Conservation (phyloP, 2,329 filamentous ascomycete genomes). For the Diaporthe eres region DNA sequence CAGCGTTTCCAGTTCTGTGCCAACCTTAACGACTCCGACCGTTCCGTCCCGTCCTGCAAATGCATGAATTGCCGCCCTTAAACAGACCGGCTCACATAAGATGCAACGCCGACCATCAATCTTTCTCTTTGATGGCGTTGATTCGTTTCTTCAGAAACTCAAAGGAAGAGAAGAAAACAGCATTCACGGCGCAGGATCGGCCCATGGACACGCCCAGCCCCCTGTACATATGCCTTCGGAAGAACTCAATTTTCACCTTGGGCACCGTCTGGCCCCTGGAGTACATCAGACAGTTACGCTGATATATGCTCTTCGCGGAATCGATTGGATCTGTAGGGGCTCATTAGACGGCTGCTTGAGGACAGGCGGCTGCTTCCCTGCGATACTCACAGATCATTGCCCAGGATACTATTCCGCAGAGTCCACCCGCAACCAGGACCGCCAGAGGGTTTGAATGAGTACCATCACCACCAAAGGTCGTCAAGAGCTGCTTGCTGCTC, state of each 20-base stretch:
- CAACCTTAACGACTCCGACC: constrained; percentile 30
- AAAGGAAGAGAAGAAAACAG: constrained; percentile 91
- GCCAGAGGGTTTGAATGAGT: constrained; percentile 85
- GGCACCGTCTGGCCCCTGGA: constrained; percentile 75
- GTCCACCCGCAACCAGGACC: constrained; percentile 82
- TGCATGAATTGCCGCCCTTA: constrained; percentile 12
- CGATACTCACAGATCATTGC: constrained; percentile 75
- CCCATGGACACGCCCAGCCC: constrained; percentile 87
- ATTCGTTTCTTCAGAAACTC: constrained; percentile 84
- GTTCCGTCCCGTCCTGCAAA: constrained; percentile 1
- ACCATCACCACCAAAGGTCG: constrained; percentile 78
- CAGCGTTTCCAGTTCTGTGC: constrained; percentile 17
- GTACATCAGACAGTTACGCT: constrained; percentile 82
- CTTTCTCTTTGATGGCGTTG: constrained; percentile 65
- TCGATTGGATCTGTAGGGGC: constrained; percentile 74
- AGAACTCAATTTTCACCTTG: constrained; percentile 82
- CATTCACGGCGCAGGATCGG: constrained; percentile 86
- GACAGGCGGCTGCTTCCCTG: background rate
- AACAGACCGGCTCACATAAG: background rate
- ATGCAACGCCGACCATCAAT: constrained; percentile 11
- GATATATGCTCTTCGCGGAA: constrained; percentile 88
- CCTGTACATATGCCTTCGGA: constrained; percentile 84
- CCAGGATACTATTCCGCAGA: constrained; percentile 89
- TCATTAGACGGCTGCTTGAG: background rate
- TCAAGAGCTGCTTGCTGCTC: constrained; percentile 85